Percentiles rank a stretch among this genome's conserved stretches.
phyloP scores from a whole-genome alignment of 2,329 filamentous ascomycete genomes.

The Akanthomyces dipterigenus region DNA sequence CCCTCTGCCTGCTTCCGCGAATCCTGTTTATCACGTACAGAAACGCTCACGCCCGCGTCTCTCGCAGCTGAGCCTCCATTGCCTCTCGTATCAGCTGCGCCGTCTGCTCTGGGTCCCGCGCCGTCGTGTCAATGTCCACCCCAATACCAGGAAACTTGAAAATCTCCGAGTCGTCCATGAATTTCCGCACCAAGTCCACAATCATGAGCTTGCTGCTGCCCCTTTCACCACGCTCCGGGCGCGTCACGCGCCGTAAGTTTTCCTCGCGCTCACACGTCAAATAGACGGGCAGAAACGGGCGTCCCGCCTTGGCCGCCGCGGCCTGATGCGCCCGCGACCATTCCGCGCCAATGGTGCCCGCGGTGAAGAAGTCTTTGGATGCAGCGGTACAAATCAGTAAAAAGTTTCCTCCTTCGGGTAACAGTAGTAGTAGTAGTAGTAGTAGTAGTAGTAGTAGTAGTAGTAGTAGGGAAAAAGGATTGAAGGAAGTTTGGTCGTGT shows the following conservation, averaged over 20 bases:
- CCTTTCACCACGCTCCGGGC: slow-evolving; percentile 9
- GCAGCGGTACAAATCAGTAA: background rate
- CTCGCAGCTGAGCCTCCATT: background rate
- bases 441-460: too few relatives aligned
- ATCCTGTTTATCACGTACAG: background rate
- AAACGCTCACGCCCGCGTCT: background rate
- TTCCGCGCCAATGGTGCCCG: background rate
- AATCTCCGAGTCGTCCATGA: slow-evolving; percentile 17
- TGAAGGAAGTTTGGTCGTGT: background rate
- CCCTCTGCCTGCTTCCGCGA: background rate
- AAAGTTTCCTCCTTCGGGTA: background rate
- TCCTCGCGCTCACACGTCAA: slow-evolving; percentile 22
- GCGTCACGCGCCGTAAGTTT: slow-evolving; percentile 18
- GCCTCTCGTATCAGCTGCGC: slow-evolving; percentile 15
- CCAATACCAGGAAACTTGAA: slow-evolving; percentile 18
- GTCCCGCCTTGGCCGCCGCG: slow-evolving; percentile 16
- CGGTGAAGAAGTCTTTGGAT: slow-evolving; percentile 13
- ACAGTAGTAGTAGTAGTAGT: too few relatives aligned
- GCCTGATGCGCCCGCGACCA: slow-evolving; percentile 17
- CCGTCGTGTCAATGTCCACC: slow-evolving; percentile 21
- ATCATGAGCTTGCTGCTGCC: slow-evolving; percentile 19
- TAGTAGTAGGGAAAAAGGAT: too few relatives aligned
- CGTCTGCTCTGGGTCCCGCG: slow-evolving; percentile 17
- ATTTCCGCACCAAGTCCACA: slow-evolving; percentile 14
- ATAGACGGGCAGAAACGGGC: slow-evolving; percentile 23